Evolutionary conservation across 495 filamentous ascomycete genomes (phyloP).

Genomic region (Aspergillus mulundensis): DNA sequence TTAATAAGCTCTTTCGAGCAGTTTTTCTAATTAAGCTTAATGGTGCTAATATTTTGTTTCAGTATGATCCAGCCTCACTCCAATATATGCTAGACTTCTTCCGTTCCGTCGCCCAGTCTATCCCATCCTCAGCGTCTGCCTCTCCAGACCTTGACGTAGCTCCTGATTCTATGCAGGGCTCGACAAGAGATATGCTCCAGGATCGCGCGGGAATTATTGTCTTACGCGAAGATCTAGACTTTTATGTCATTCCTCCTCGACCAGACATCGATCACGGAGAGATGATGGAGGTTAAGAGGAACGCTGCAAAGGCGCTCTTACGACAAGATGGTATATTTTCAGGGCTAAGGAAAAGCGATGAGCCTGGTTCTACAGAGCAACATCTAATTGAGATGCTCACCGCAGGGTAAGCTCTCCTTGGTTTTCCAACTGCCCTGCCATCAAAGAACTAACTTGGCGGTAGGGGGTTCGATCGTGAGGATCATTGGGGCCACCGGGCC

Average conservation of each 20-base stretch:
- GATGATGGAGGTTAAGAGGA: slow-evolving; percentile 95
- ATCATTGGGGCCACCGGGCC: slow-evolving; percentile 92
- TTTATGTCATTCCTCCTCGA: slow-evolving; percentile 91
- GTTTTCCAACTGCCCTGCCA: background rate
- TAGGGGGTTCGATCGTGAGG: slow-evolving; percentile 94
- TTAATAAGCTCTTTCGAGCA: slow-evolving; percentile 17
- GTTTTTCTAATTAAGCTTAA: slow-evolving; percentile 20
- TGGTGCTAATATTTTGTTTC: slow-evolving; percentile 52
- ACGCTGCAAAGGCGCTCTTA: slow-evolving; percentile 80
- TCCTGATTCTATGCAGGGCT: slow-evolving; percentile 64
- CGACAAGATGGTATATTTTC: slow-evolving; percentile 96
- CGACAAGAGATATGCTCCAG: slow-evolving; percentile 70
- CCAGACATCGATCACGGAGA: slow-evolving; percentile 79
- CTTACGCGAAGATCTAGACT: slow-evolving; percentile 92
- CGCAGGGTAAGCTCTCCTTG: slow-evolving; percentile 72
- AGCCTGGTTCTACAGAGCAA: slow-evolving; percentile 93
- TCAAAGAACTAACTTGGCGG: slow-evolving; percentile 14
- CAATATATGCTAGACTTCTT: slow-evolving; percentile 99
- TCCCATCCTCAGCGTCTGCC: slow-evolving; percentile 66
- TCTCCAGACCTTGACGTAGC: slow-evolving; percentile 60
- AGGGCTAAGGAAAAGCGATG: slow-evolving; percentile 88
- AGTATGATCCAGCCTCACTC: slow-evolving; percentile 95
- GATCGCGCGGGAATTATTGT: slow-evolving; percentile 97
- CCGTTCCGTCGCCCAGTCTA: slow-evolving; percentile 88
- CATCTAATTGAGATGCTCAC: slow-evolving; percentile 99